Evolutionary conservation across 129 eudicot genomes (phyloP).

Genomic region (Tagetes patula): DNA sequence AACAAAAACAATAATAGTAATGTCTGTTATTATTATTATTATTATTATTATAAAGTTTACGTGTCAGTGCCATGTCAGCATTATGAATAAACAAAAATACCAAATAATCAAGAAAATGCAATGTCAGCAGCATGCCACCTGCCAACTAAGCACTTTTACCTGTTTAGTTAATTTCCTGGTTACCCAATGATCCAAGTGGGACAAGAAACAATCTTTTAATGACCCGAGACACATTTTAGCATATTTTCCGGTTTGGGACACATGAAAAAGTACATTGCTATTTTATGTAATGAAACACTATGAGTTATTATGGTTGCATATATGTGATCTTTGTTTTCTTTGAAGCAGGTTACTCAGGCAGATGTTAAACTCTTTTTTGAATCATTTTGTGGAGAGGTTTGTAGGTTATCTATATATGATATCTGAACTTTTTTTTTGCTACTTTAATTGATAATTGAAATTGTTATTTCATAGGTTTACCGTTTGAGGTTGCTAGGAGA

Average conservation of each 20-base stretch:
- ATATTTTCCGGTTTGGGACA: constrained; percentile 2
- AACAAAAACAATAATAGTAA: background rate
- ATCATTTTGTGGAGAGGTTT: constrained; percentile 86
- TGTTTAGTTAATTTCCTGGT: background rate
- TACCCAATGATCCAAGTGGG: background rate
- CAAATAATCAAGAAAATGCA: constrained; percentile 4
- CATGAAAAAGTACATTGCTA: constrained; percentile 2
- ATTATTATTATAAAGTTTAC: background rate
- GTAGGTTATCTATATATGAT: constrained; percentile 22
- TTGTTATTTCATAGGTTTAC: constrained; percentile 40
- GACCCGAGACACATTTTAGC: background rate
- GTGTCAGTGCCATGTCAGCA: background rate
- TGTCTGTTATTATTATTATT: background rate
- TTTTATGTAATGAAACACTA: background rate
- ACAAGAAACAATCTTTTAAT: background rate
- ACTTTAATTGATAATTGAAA: constrained; percentile 1
- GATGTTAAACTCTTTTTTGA: constrained; percentile 83
- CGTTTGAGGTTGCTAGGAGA: constrained; percentile 84
- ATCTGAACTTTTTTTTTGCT: background rate
- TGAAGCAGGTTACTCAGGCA: constrained; percentile 75
- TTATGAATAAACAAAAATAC: background rate
- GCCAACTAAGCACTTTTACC: constrained; percentile 2
- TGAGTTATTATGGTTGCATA: background rate
- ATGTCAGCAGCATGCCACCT: background rate
- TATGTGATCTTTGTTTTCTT: constrained; percentile 15